These are phyloP conservation scores for Oenanthe sinensis DNA, from an alignment of 129 eudicot species.

Conservation along the genomic window DNA sequence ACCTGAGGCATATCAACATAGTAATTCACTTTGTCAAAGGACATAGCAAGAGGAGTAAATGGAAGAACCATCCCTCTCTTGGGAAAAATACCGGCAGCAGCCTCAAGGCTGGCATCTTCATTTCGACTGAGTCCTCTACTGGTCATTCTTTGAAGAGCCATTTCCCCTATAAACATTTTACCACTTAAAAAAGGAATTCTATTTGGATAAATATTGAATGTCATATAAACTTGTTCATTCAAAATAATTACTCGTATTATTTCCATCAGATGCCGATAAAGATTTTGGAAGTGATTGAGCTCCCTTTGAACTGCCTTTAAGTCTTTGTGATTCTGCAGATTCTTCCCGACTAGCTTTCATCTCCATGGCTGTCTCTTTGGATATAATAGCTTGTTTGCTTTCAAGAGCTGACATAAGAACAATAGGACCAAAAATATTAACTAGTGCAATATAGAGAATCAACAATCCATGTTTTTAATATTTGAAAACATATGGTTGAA, in stretches of 20 bases:
- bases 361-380: conserved; percentile 72
- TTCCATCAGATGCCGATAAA: conserved; percentile 59
- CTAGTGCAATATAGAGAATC: neutral
- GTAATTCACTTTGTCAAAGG: conserved; percentile 72
- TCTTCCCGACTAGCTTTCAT: conserved; percentile 60
- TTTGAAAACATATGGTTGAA: neutral
- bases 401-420: conserved; percentile 54
- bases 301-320: conserved; percentile 36
- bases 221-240: neutral
- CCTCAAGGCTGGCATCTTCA: conserved; percentile 38
- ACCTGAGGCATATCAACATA: conserved; percentile 88
- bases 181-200: neutral
- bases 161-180: conserved; percentile 45
- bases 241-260: conserved; percentile 45
- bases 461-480: neutral
- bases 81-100: conserved; percentile 53
- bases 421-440: neutral
- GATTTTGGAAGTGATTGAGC: conserved; percentile 32
- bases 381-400: conserved; percentile 78
- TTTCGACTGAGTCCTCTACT: conserved; percentile 42
- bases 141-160: conserved; percentile 57
- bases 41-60: conserved; percentile 74
- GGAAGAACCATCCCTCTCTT: conserved; percentile 95
- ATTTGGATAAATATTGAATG: neutral
- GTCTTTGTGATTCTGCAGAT: conserved; percentile 43